These are phyloP conservation scores for Podaxis carcinomalis DNA, from an alignment of 768 basidiomycete species.

Conservation along the genomic window DNA sequence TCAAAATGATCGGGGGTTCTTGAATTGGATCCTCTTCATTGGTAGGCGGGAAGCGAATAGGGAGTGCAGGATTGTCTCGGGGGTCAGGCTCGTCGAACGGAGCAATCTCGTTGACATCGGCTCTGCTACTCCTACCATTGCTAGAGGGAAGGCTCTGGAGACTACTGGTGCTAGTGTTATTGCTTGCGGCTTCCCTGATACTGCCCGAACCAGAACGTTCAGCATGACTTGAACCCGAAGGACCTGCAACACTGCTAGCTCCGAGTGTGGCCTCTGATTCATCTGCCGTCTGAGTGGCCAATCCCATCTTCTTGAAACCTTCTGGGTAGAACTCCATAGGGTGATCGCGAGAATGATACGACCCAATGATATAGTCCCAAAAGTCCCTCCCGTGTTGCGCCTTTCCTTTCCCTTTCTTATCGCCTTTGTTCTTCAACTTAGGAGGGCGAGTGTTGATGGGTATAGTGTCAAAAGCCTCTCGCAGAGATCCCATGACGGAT, in stretches of 20 bases:
- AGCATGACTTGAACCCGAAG: not conserved
- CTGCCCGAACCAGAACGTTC: not conserved
- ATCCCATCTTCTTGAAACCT: slow-evolving; percentile 70
- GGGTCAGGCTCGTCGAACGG: slow-evolving; percentile 4
- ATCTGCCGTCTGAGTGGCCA: slow-evolving; percentile 35
- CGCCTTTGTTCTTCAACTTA: not conserved
- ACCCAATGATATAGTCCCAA: slow-evolving; percentile 49
- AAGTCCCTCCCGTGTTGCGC: not conserved
- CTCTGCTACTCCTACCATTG: not conserved
- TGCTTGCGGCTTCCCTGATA: not conserved
- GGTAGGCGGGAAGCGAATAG: not conserved
- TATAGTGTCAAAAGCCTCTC: slow-evolving; percentile 47
- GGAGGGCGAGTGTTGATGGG: slow-evolving; percentile 22
- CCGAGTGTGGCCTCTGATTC: not conserved
- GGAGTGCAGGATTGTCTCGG: not conserved
- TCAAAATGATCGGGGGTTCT: slow-evolving; percentile 41
- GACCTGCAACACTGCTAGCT: not conserved
- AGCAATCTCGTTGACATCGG: slow-evolving; percentile 1
- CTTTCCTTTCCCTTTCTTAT: slow-evolving; percentile 15
- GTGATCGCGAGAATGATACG: slow-evolving; percentile 54
- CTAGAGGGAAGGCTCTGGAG: slow-evolving; percentile 4
- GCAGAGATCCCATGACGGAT: slow-evolving; percentile 56
- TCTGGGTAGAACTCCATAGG: slow-evolving; percentile 82
- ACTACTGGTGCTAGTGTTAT: slow-evolving; percentile 11
- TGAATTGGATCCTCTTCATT: slow-evolving; percentile 27